Conservation (phyloP, 148 eudicot species). For the Amaranthus hypochondriacus region DNA sequence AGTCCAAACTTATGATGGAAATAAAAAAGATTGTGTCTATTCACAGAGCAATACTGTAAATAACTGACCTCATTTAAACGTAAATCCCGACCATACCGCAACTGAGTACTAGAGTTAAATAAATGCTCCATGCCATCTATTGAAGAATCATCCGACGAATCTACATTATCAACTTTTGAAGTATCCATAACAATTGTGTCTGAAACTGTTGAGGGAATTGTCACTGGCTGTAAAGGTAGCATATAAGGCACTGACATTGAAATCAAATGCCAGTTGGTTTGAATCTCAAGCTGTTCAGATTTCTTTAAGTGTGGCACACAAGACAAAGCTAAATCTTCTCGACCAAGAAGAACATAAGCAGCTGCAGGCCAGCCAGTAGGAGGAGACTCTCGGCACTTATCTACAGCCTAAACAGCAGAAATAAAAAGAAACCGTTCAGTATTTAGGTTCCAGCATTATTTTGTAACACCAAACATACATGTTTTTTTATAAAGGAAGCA, state of each 20-base stretch:
- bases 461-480: background rate
- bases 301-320: slow-evolving; percentile 47
- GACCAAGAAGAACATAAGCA: slow-evolving; percentile 96
- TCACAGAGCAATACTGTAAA: background rate
- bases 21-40: background rate
- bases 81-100: slow-evolving; percentile 90
- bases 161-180: slow-evolving; percentile 59
- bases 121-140: slow-evolving; percentile 98
- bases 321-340: slow-evolving; percentile 90
- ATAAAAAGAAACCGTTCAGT: background rate
- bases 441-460: background rate
- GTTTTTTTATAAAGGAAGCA: slow-evolving; percentile 21
- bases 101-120: slow-evolving; percentile 78
- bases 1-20: background rate
- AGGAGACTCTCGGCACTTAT: slow-evolving; percentile 94
- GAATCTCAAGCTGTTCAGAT: slow-evolving; percentile 50
- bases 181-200: slow-evolving; percentile 56
- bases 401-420: slow-evolving; percentile 53
- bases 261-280: slow-evolving; percentile 47
- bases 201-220: slow-evolving; percentile 69
- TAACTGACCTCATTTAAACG: slow-evolving; percentile 90
- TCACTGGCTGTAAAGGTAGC: slow-evolving; percentile 83
- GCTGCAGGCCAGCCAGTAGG: slow-evolving; percentile 96
- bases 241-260: slow-evolving; percentile 91
- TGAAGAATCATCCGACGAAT: slow-evolving; percentile 61